phyloP scores from a whole-genome alignment of 768 basidiomycete species.

The Tricholoma terreum region DNA sequence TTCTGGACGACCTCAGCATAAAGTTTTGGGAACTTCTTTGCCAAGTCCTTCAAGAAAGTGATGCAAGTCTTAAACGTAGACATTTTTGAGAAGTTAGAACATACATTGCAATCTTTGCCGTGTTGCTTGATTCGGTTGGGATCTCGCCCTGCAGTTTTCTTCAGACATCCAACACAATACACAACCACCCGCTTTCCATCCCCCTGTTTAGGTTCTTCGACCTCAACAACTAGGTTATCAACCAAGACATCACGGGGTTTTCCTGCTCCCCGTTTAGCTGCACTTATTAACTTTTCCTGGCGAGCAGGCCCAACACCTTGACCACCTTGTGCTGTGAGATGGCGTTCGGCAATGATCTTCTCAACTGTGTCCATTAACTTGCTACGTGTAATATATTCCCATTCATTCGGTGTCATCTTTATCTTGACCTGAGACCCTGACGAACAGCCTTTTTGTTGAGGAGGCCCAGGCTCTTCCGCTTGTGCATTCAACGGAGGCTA shows the following conservation, averaged over 20 bases:
- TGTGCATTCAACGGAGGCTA: neutral
- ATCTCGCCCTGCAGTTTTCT: conserved; percentile 9
- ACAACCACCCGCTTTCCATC: neutral
- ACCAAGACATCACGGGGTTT: conserved; percentile 9
- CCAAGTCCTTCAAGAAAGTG: too few species aligned
- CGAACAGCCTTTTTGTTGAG: too few species aligned
- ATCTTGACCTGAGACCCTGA: too few species aligned
- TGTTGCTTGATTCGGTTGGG: conserved; percentile 9
- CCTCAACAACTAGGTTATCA: conserved; percentile 11
- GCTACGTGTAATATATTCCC: neutral
- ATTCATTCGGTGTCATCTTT: too few species aligned
- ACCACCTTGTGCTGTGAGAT: conserved; percentile 6
- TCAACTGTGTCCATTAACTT: neutral
- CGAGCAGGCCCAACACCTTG: conserved; percentile 9
- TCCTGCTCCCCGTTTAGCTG: conserved; percentile 4
- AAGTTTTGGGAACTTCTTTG: neutral
- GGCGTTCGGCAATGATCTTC: conserved; percentile 2
- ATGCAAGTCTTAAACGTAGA: too few species aligned
- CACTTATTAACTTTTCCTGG: neutral
- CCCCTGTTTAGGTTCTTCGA: neutral
- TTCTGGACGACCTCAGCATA: neutral
- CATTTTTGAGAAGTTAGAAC: too few species aligned
- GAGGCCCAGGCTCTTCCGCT: too few species aligned
- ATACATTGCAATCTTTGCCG: conserved; percentile 14
- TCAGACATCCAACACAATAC: conserved; percentile 15